Evolutionary conservation across 2,329 filamentous ascomycete genomes (phyloP).

Genomic region (Talaromyces sp.): DNA sequence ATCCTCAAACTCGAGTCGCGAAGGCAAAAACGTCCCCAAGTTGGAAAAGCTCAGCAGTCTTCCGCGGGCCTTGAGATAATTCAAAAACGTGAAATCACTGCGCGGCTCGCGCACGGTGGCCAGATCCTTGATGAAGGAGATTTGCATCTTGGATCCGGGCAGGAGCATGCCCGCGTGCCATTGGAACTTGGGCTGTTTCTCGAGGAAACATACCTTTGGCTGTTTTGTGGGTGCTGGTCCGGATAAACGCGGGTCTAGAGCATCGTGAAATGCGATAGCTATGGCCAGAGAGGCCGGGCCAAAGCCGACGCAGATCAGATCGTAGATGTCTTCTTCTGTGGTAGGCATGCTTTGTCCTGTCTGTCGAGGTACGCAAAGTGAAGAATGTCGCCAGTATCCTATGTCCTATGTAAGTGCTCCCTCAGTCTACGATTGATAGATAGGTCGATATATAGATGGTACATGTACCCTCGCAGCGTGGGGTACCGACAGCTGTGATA

Average conservation of each 20-base stretch:
- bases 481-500: background rate
- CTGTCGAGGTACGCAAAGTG: background rate
- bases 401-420: background rate
- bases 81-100: constrained; percentile 90
- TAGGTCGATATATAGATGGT: background rate
- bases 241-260: constrained; percentile 48
- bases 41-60: constrained; percentile 91
- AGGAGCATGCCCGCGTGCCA: constrained; percentile 97
- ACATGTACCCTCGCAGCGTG: background rate
- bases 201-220: constrained; percentile 79
- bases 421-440: background rate
- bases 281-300: constrained; percentile 87
- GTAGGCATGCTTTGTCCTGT: background rate
- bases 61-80: constrained; percentile 78
- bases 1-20: constrained; percentile 85
- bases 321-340: constrained; percentile 60
- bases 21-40: constrained; percentile 79
- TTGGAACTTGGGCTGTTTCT: constrained; percentile 75
- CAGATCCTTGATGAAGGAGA: constrained; percentile 94
- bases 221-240: constrained; percentile 31
- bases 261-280: constrained; percentile 81
- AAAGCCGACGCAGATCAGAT: constrained; percentile 87
- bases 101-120: constrained; percentile 82
- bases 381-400: background rate
- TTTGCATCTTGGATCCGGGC: constrained; percentile 92